Evolutionary conservation across 1,139 yeast species (phyloP).

Genomic region (Candida gigantensis): DNA sequence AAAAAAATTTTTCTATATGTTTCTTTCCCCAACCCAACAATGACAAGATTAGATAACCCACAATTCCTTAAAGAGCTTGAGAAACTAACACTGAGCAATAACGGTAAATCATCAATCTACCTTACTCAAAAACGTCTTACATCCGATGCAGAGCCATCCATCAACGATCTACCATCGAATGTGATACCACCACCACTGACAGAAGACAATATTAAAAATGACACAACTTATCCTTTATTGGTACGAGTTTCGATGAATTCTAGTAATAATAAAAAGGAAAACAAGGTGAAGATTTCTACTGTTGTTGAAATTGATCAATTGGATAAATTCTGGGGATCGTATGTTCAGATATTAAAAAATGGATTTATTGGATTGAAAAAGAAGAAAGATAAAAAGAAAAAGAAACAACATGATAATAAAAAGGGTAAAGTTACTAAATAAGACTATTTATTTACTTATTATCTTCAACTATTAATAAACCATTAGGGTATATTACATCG

Average conservation of each 20-base stretch:
- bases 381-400: constrained; percentile 52
- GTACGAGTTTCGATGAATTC: constrained; percentile 63
- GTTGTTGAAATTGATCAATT: constrained; percentile 58
- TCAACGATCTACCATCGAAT: constrained; percentile 39
- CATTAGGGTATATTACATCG: constrained; percentile 43
- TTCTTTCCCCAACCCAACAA: constrained; percentile 12
- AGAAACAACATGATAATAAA: constrained; percentile 25
- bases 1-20: background rate
- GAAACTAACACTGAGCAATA: constrained; percentile 28
- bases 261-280: constrained; percentile 28
- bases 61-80: constrained; percentile 38
- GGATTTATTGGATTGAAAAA: constrained; percentile 58
- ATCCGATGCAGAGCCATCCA: constrained; percentile 13
- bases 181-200: constrained; percentile 22
- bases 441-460: background rate
- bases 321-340: constrained; percentile 70
- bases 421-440: constrained; percentile 25
- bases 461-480: constrained; percentile 42
- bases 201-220: constrained; percentile 16
- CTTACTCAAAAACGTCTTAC: constrained; percentile 45
- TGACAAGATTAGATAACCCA: constrained; percentile 42
- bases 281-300: constrained; percentile 61
- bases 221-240: constrained; percentile 45
- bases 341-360: constrained; percentile 60
- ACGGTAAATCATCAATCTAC: constrained; percentile 45